Evolutionary conservation across 2,329 filamentous ascomycete genomes (phyloP), one percentile per base, ranked within the genome.

Genomic region (Nectriaceae sp.): DNA sequence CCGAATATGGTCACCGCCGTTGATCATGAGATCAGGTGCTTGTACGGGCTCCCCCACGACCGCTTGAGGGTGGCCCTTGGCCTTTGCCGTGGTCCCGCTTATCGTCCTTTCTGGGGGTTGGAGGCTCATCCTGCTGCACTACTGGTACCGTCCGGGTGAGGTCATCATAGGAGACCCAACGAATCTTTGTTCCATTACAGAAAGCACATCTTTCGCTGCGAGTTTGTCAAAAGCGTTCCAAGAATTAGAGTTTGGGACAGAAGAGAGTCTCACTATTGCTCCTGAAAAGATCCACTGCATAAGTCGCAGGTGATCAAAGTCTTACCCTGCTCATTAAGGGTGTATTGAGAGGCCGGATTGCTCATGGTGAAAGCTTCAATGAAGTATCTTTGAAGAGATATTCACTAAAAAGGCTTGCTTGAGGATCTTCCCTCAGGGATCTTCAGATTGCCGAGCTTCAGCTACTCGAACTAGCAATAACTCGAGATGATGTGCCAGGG

Each of bases 161-260:
- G 43, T 62, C 59, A 20, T 40, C 43, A 13, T 59, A 54, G 11
- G 60, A 58, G 5, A 62, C 60, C 26, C 46, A 42, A 4, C 56
- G 54, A 21, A 62, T 40, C 20, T 62, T 62, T 40, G 52, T 60
- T 26, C 59, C 60, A 16, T 56, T 39, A n/a, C 60, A 62, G n/a
- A 50, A 47, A 44, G 54, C 36, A 16, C 60, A 62, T 40, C 42
- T 16, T n/a, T 47, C 31, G 19, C 50, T 53, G 21, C 8, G 11
- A 18, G 3, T 13, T 11, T 44, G 54, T 42, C 6, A 40, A 10
- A 6, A 22, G 6, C 24, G 6, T 29, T 29, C 24, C 13, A 13
- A 6, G 37, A 18, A 20, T 40, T 40, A 16, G 38, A n/a, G 6
- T 29, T 29, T 29, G 5, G 13, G n/a, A 24, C 13, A 41, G 20